Base-by-base conservation (phyloP, 495 filamentous ascomycete genomes). In the Aspergillus baeticus region DNA sequence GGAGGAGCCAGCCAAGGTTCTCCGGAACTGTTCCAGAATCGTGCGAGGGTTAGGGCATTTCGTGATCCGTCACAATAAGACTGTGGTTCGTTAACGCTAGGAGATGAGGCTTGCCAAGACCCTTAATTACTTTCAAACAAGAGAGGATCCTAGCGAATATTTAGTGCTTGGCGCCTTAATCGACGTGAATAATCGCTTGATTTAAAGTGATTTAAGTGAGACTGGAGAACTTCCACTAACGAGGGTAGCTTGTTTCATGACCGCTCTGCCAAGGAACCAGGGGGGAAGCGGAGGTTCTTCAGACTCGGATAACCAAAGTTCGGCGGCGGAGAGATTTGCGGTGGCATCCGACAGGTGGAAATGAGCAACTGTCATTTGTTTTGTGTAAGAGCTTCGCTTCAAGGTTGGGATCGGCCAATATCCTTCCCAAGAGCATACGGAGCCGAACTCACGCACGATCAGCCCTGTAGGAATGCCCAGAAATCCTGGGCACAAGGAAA, bases 201-300 rank as follows among this genome's bases (percentile, higher is more conserved):
- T 38, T n/a, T 20, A 37, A 36, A 51, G 34, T 41, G 33, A 54
- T 51, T 48, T 33, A 60, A 23, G 36, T 60, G 61, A 56, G 50
- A 58, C 61, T 38, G 53, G 48, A 53, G 48, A 52, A 55, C 57
- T 63, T 59, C 57, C 61, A 60, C 54, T 47, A 63, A 58, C 47
- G 57, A 59, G 14, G 15, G 47, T 57, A 57, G 60, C 13, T 35
- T 55, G 60, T 59, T 63, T 63, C 60, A 63, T 43, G 35, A 20
- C 18, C 14, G n/a, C 20, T 6, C 11, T 51, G 60, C 60, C 53
- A 59, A 63, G 56, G 1, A n/a, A 33, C 37, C 47, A 22, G 17
- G 42, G 52, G 49, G 45, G 43, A 56, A 42, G 35, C 43, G 43
- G 52, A 38, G 21, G 35, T 35, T 33, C 49, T 36, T 10, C 54